Evolutionary conservation across 306 rosid species (phyloP), one percentile per base, ranked within the genome.

Genomic region (Geum urbanum): DNA sequence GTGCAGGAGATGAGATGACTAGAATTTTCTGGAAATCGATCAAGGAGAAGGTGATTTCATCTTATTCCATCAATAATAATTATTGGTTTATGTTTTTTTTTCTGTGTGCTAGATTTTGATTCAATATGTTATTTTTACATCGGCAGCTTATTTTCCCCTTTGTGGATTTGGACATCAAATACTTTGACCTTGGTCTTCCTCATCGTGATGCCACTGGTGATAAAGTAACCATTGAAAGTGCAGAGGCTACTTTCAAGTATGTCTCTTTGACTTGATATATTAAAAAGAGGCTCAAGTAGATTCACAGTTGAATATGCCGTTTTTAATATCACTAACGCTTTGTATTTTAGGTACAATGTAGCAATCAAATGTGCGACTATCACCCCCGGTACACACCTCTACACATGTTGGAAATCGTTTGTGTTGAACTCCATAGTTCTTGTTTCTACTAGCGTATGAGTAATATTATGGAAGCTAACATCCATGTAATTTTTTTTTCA

Each of bases 301-400:
- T 14, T 9, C 40, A 9, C 51, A 1, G 12, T 27, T 63, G 16
- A 3, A 13, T 19, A 20, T 45, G 9, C 41, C 37, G n/a, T 37
- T 53, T 35, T 14, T 39, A 8, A 12, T 54, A 24, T 60, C 47
- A 55, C 66, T 61, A 58, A 78, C 76, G 0, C 44, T 32, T 59
- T 48, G 19, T 72, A 54, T 71, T 73, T 72, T 73, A 94, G 99
- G 91, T 94, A 91, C 72, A 94, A 91, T 75, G 99, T 95, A 16
- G 99, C 97, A 57, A 91, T 94, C 85, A 94, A 94, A 81, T 94
- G 99, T 76, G 99, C 99, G 67, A 94, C 99, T 63, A 94, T 94
- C 67, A 94, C 97, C 72, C 99, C 99, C 81, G 99, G 99, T 94
- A 84, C 45, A 47, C 45, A 66, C 59, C 20, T 20, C 15, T 18